These are phyloP conservation scores for Emergomyces pasteurianus DNA, from an alignment of 2,329 filamentous ascomycete genomes.

Conservation along the genomic window DNA sequence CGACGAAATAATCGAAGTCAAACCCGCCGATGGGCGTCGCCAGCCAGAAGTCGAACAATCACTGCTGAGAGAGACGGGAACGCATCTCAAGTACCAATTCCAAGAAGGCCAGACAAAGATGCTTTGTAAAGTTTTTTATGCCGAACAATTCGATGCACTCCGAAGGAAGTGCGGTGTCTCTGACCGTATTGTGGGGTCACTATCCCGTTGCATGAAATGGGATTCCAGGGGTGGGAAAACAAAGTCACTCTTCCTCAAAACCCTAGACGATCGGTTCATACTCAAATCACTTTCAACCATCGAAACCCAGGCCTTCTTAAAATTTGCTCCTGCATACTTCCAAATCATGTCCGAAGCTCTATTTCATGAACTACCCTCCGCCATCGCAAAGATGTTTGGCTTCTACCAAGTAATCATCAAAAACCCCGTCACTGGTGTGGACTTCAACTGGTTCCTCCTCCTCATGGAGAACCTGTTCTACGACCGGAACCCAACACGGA, in stretches of 20 bases:
- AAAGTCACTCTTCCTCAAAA: slow-evolving; percentile 94
- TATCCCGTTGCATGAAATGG: slow-evolving; percentile 94
- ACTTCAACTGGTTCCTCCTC: slow-evolving; percentile 87
- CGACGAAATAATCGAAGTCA: slow-evolving; percentile 21
- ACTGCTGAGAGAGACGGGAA: slow-evolving; percentile 71
- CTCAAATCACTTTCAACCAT: slow-evolving; percentile 83
- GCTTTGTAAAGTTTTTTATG: slow-evolving; percentile 97
- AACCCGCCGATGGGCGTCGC: slow-evolving; percentile 27
- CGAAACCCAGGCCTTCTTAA: slow-evolving; percentile 86
- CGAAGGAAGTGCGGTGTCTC: slow-evolving; percentile 85
- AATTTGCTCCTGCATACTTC: slow-evolving; percentile 94
- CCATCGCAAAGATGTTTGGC: slow-evolving; percentile 98
- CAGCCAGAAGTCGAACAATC: slow-evolving; percentile 75
- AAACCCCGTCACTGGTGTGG: slow-evolving; percentile 78
- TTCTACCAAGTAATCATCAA: slow-evolving; percentile 98
- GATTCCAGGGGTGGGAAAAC: slow-evolving; percentile 97
- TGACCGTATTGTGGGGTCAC: slow-evolving; percentile 85
- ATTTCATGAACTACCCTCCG: slow-evolving; percentile 88
- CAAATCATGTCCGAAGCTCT: slow-evolving; percentile 92
- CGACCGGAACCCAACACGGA: slow-evolving; percentile 76
- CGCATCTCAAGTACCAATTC: slow-evolving; percentile 93
- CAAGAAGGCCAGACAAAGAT: slow-evolving; percentile 86
- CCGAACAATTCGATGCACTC: slow-evolving; percentile 92
- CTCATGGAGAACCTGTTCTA: slow-evolving; percentile 99
- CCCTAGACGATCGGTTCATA: slow-evolving; percentile 84